phyloP scores from a whole-genome alignment of 306 rosid genomes.

The Potentilla sterilis region DNA sequence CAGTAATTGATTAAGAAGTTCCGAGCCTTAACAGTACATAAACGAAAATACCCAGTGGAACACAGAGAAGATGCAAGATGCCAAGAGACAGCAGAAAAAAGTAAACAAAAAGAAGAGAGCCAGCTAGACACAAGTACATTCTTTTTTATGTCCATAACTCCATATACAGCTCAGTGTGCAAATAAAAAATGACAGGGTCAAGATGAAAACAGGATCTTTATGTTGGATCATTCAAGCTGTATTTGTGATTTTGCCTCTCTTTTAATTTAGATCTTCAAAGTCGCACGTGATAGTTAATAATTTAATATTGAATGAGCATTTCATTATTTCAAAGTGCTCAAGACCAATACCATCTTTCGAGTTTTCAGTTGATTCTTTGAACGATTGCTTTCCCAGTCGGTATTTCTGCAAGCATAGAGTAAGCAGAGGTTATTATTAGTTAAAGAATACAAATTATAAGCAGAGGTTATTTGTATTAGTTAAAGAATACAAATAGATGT shows the following conservation, averaged over 20 bases:
- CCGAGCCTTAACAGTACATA: not conserved
- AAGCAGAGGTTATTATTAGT: not conserved
- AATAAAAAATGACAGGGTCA: not conserved
- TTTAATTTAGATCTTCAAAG: not conserved
- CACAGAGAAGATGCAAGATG: not conserved
- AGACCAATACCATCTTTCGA: conserved; percentile 47
- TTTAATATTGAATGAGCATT: not conserved
- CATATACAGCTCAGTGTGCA: conserved; percentile 1
- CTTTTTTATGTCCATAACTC: not conserved
- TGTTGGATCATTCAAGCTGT: conserved; percentile 4
- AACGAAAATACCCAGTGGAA: not conserved
- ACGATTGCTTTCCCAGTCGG: conserved; percentile 54
- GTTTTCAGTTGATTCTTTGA: conserved; percentile 51
- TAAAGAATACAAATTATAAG: not conserved
- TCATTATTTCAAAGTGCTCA: not conserved
- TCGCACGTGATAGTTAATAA: not conserved
- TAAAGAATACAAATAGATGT: not conserved
- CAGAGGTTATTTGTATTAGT: not conserved
- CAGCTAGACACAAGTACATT: not conserved
- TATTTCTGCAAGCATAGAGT: conserved; percentile 45
- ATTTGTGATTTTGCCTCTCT: not conserved
- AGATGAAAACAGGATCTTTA: not conserved
- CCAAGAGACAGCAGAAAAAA: not conserved
- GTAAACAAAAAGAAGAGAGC: not conserved
- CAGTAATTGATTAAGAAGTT: not conserved